Conservation (phyloP, 2,329 filamentous ascomycete species). For the Colletotrichum australisinense region DNA sequence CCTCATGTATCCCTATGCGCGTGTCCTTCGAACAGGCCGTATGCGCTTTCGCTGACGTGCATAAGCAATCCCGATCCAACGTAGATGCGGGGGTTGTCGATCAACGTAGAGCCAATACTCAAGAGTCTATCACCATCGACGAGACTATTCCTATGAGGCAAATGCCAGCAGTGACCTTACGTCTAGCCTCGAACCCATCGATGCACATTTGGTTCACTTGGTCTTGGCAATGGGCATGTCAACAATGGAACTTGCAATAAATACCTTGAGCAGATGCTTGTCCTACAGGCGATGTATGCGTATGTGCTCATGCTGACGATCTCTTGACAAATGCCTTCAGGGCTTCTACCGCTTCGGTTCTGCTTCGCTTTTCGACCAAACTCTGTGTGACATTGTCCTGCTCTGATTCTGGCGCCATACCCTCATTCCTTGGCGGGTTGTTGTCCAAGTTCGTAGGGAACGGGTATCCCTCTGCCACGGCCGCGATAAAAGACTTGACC, state of each 20-base stretch:
- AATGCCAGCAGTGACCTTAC: background rate
- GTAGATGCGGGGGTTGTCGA: background rate
- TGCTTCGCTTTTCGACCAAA: constrained; percentile 54
- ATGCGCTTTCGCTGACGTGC: background rate
- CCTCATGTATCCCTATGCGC: too few relatives aligned
- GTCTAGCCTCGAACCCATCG: too few relatives aligned
- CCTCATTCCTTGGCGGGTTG: constrained; percentile 64
- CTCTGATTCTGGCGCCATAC: constrained; percentile 71
- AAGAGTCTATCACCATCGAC: too few relatives aligned
- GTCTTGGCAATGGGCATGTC: too few relatives aligned
- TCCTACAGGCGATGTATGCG: too few relatives aligned
- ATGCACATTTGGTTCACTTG: too few relatives aligned
- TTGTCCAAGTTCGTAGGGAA: constrained; percentile 72
- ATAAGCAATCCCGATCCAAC: background rate
- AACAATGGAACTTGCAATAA: too few relatives aligned
- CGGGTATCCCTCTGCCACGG: constrained; percentile 68
- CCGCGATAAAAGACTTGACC: constrained; percentile 59
- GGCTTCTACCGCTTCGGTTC: constrained; percentile 51
- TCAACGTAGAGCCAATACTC: background rate
- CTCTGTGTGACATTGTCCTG: constrained; percentile 61
- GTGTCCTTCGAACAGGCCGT: background rate
- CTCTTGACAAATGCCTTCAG: constrained; percentile 42
- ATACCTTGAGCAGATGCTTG: too few relatives aligned
- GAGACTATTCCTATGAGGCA: background rate
- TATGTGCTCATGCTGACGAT: background rate